Conservation (phyloP, 2,329 filamentous ascomycete species). For the Coleophoma eucalyptorum region DNA sequence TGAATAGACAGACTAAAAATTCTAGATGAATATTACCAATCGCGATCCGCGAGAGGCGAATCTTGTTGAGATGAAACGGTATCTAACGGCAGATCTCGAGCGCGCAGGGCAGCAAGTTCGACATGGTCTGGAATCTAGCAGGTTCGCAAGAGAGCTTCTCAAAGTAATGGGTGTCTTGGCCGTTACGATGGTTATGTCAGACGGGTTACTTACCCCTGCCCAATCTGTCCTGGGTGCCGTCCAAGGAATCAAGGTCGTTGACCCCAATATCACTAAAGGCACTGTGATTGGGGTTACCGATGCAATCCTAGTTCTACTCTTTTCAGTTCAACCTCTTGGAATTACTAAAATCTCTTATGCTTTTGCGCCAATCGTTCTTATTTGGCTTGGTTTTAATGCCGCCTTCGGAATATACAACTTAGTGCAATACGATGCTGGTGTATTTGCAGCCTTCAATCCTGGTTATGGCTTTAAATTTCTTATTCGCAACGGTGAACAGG, state of each 20-base stretch:
- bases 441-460: constrained; percentile 51
- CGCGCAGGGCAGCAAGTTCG: constrained; percentile 47
- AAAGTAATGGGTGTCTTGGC: constrained; percentile 61
- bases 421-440: constrained; percentile 43
- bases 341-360: constrained; percentile 53
- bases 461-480: constrained; percentile 59
- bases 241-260: constrained; percentile 57
- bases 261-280: constrained; percentile 46
- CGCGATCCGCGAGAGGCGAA: constrained; percentile 52
- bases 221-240: constrained; percentile 67
- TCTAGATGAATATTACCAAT: constrained; percentile 50
- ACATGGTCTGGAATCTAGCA: constrained; percentile 53
- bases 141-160: constrained; percentile 47
- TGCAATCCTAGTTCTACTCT: constrained; percentile 59
- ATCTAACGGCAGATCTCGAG: constrained; percentile 50
- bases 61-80: constrained; percentile 54
- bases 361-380: constrained; percentile 62
- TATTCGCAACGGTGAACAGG: constrained; percentile 49
- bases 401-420: constrained; percentile 62
- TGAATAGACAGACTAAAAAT: not conserved
- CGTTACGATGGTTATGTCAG: constrained; percentile 60
- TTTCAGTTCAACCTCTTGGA: constrained; percentile 61
- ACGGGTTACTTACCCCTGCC: constrained; percentile 64
- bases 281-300: constrained; percentile 61
- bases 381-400: constrained; percentile 64